Conservation (phyloP, 305 asterid species). For the Fraxinus dipetala region DNA sequence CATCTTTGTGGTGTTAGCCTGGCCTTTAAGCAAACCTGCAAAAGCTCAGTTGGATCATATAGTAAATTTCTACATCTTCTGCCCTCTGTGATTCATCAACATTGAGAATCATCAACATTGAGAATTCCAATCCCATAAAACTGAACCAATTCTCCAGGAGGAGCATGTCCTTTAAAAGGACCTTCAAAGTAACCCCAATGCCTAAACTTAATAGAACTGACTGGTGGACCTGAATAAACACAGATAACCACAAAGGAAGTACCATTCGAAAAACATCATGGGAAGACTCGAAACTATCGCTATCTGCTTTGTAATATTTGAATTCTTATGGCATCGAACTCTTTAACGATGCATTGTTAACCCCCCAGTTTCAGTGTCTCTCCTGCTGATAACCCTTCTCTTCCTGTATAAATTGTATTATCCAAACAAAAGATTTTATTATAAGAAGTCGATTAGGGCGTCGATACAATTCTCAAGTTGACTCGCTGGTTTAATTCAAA, state of each 20-base stretch:
- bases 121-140: constrained; percentile 62
- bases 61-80: constrained; percentile 75
- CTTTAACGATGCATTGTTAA: constrained; percentile 60
- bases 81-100: constrained; percentile 71
- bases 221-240: constrained; percentile 71
- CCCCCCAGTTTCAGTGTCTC: constrained; percentile 65
- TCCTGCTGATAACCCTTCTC: constrained; percentile 59
- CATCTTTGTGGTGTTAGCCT: neutral
- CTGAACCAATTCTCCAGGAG: constrained; percentile 63
- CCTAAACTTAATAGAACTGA: constrained; percentile 63
- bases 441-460: too few species aligned
- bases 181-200: constrained; percentile 94
- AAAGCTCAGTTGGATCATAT: constrained; percentile 75
- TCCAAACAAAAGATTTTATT: too few species aligned
- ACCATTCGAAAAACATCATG: constrained; percentile 59
- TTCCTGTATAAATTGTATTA: constrained; percentile 32
- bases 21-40: constrained; percentile 52
- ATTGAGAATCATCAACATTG: constrained; percentile 76
- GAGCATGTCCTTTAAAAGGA: constrained; percentile 61
- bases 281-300: constrained; percentile 74
- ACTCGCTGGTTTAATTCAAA: too few species aligned
- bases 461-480: too few species aligned
- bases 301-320: constrained; percentile 67
- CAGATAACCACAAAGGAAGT: constrained; percentile 61
- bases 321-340: constrained; percentile 69